These are phyloP conservation scores for Umbelopsis sp. DNA, from an alignment of 371 early-diverging fungal genomes.

Conservation along the genomic window DNA sequence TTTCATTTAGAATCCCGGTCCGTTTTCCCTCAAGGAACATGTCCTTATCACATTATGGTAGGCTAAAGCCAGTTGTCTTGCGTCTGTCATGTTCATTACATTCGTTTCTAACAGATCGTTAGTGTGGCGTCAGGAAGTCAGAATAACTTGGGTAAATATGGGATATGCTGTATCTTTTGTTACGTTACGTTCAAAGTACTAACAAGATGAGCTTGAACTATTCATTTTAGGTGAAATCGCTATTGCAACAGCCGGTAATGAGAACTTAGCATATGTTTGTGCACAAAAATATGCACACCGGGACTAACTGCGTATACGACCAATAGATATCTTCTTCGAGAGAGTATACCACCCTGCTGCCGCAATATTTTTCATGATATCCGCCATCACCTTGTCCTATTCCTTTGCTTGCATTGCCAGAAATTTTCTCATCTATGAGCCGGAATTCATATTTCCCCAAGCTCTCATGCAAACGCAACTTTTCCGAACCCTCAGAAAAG, in stretches of 20 bases:
- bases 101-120: neutral
- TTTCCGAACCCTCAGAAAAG: conserved; percentile 36
- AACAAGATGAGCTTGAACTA: neutral
- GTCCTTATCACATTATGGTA: conserved; percentile 17
- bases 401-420: conserved; percentile 22
- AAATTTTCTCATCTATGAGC: conserved; percentile 37
- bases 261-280: no score
- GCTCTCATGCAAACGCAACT: conserved; percentile 40
- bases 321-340: neutral
- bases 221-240: neutral
- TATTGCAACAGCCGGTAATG: conserved; percentile 14
- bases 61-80: no score
- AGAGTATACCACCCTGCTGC: conserved; percentile 10
- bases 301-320: no score
- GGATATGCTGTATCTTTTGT: no score
- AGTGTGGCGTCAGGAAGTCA: conserved; percentile 6
- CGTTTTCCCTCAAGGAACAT: conserved; percentile 16
- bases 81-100: no score
- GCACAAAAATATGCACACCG: no score
- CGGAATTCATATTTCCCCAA: conserved; percentile 41
- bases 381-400: conserved; percentile 3
- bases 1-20: conserved; percentile 4
- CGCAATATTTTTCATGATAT: conserved; percentile 10
- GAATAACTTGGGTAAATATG: conserved; percentile 7
- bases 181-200: neutral